A percentile compares a stretch with the other conserved stretches of the same genome.
Evolutionary conservation across 768 basidiomycete species (phyloP).

Genomic region (Panellus pusillus): DNA sequence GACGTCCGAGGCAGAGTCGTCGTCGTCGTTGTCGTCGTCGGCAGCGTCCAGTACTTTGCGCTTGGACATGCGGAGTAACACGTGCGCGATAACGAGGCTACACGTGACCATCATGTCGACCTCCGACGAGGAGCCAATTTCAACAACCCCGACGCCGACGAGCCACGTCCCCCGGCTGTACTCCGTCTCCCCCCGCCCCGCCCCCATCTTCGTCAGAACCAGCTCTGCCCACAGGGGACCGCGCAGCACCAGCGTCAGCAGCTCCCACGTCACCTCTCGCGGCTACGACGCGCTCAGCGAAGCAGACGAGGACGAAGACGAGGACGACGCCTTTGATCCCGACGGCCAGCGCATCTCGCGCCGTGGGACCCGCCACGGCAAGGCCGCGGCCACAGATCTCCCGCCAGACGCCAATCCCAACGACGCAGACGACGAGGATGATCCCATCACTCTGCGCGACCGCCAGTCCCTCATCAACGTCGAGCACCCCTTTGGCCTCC

Average conservation of each 20-base stretch:
- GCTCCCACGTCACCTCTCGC: conserved; percentile 50
- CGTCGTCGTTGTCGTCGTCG: conserved; percentile 33
- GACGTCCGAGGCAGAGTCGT: conserved; percentile 40
- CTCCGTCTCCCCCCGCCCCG: conserved; percentile 49
- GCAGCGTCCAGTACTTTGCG: conserved; percentile 44
- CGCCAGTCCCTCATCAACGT: conserved; percentile 98
- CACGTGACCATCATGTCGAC: too few relatives aligned
- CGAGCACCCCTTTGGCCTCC: conserved; percentile 97
- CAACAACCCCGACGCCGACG: conserved; percentile 49
- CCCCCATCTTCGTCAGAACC: conserved; percentile 48
- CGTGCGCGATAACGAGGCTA: too few relatives aligned
- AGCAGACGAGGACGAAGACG: conserved; percentile 45
- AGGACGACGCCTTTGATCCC: too few relatives aligned
- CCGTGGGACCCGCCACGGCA: conserved; percentile 38
- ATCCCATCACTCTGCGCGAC: conserved; percentile 90
- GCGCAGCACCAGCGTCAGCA: conserved; percentile 65
- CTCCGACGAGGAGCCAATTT: too few relatives aligned
- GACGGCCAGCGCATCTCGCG: too few relatives aligned
- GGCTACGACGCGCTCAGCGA: conserved; percentile 51
- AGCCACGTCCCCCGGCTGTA: conserved; percentile 40
- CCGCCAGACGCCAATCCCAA: conserved; percentile 35
- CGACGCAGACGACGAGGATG: conserved; percentile 53
- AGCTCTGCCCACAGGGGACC: conserved; percentile 55
- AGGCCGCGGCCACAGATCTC: conserved; percentile 39
- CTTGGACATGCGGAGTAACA: conserved; percentile 44